These are phyloP conservation scores for Bonia amplexicaulis DNA, from an alignment of 176 grass and related monocot genomes.

Conservation along the genomic window DNA sequence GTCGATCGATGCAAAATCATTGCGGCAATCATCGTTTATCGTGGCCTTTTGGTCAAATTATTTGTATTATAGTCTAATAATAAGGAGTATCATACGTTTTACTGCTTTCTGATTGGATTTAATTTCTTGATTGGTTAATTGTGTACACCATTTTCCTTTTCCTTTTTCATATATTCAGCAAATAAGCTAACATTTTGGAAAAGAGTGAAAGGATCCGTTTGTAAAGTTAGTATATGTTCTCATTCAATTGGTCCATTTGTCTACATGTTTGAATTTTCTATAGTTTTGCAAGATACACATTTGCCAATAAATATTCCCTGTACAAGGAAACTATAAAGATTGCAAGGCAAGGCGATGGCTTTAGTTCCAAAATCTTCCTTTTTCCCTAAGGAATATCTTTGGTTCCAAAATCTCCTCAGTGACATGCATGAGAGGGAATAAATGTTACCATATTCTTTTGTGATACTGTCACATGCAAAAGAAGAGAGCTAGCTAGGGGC, in stretches of 20 bases:
- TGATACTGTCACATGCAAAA: conserved; percentile 44
- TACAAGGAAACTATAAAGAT: conserved; percentile 1
- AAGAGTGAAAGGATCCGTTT: conserved; percentile 10
- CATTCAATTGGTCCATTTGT: conserved; percentile 7
- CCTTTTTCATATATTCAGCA: conserved; percentile 1
- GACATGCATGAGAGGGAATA: conserved; percentile 22
- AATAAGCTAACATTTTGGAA: conserved; percentile 7
- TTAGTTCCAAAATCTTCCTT: conserved; percentile 34
- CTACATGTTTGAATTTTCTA: background rate
- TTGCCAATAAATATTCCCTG: conserved; percentile 7
- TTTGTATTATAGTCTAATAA: conserved; percentile 9
- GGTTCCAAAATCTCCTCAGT: conserved; percentile 21
- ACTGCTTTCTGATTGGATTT: conserved; percentile 22
- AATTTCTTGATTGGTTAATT: conserved; percentile 30
- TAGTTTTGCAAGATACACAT: background rate
- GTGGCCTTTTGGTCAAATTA: background rate
- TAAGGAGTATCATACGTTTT: conserved; percentile 17
- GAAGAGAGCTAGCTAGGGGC: conserved; percentile 18
- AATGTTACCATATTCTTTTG: conserved; percentile 28
- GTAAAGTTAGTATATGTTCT: background rate
- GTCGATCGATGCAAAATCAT: conserved; percentile 39
- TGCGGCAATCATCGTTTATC: conserved; percentile 29
- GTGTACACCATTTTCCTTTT: background rate
- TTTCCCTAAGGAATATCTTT: conserved; percentile 24
- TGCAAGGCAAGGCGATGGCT: background rate